Base-by-base conservation (phyloP, 1,284 basidiomycete genomes). In the Ustilago shanxiensis region DNA sequence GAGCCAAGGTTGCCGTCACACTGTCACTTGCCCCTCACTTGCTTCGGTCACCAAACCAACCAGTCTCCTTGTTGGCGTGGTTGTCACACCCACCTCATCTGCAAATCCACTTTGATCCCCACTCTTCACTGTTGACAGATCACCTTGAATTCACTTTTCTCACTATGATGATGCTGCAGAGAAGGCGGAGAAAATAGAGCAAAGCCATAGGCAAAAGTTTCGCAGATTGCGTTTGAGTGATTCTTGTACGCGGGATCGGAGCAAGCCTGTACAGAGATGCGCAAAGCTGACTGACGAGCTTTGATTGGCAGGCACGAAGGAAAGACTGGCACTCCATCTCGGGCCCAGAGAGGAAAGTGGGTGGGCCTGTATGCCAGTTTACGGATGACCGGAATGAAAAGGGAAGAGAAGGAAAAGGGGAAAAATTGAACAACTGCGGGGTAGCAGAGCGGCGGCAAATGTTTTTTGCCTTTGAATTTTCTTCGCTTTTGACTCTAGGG, bases 341-440 rank as follows among this genome's bases (percentile, higher is more conserved):
- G 41, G 41, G 41, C 55, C n/a, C n/a, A n/a, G n/a, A n/a, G n/a
- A n/a, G n/a, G n/a, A 31, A 31, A 47, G 31, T 33, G 31, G 6
- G 31, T 6, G 31, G 5, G 31, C 31, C n/a, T n/a, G 31, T 6
- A 29, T 13, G 14, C 26, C 6, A 47, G 35, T 26, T n/a, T n/a
- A 14, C 39, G 26, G 28, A 10, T 49, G 56, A 49, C 56, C 56
- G 41, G 39, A 56, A 56, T 56, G 54, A 37, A 24, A 24, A 24
- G 33, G 53, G 1, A 35, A 18, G 20, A 14, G 35, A 16, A 45
- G 13, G 18, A 28, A 41, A 22, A 54, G n/a, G n/a, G 26, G 31
- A 7, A n/a, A 41, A 55, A 28, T 11, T 3, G 20, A 24, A 37
- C 29, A 35, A 35, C 18, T 37, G 47, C 14, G 24, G 47, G 51